Evolutionary conservation across 2,329 filamentous ascomycete genomes (phyloP), one percentile per base, ranked within the genome.

Genomic region (Cladosporium cucumerinum): DNA sequence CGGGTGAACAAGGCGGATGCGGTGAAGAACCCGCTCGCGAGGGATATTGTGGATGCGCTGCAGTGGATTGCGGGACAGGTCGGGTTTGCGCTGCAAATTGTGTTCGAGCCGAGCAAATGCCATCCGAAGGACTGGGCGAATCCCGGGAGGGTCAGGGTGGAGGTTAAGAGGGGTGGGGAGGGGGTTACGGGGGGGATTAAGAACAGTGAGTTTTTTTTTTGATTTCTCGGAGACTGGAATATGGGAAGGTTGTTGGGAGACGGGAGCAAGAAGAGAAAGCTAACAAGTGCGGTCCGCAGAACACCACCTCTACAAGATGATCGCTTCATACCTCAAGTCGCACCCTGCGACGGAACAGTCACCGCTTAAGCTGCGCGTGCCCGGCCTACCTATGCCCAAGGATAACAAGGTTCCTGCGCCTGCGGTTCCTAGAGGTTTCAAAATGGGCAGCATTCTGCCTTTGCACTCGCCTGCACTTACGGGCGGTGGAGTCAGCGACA

Each of bases 111-210:
- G 1, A 90, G 90, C 75, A 97, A 97, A 82, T 85, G 88, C 66
- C 95, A 99, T 78, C 95, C 95, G 7, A 94, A 95, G 80, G 95
- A 99, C 82, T 99, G 95, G 95, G 89, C 90, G 64, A 99, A 99
- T 81, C 95, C 95, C 14, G 95, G 95, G 3, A 85, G 95, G 66
- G 91, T 98, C 68, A 88, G 91, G 71, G 87, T 98, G 58, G 81
- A 89, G 73, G 81, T 97, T 64, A 89, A 87, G 76, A 87, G 85
- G 68, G 82, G 86, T 66, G 85, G 85, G 36, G 78, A 78, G 67
- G 73, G 79, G 54, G 72, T 82, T 43, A 84, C 83, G 28, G 66
- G 67, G 39, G 79, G 78, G 32, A 82, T 91, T 54, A 87, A 87
- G 75, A 91, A 89, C 72, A 91, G 85, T 87, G 78, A 61, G 84